Percentiles rank a stretch among this genome's conserved stretches.
Evolutionary conservation across 208 protist genomes (phyloP).

Genomic region (Acanthamoeba triangularis): DNA sequence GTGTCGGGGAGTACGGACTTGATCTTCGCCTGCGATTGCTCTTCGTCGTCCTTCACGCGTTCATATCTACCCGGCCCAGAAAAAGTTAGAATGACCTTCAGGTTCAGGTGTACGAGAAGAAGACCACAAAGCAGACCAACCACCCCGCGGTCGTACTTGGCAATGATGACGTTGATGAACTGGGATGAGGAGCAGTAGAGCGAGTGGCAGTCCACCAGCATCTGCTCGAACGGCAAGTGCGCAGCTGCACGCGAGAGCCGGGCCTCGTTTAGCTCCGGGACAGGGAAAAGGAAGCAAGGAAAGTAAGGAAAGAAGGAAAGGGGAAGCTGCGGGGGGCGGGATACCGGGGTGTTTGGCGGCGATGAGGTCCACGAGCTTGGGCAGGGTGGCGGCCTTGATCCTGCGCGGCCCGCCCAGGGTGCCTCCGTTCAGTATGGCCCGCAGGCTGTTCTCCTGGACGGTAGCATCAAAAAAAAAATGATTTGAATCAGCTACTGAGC

Average conservation of each 20-base stretch:
- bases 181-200: background rate
- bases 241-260: background rate
- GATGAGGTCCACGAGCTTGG: background rate
- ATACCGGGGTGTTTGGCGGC: background rate
- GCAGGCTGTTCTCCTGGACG: conserved; percentile 22
- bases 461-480: too few relatives aligned
- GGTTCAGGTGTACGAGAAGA: too few relatives aligned
- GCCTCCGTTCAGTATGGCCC: background rate
- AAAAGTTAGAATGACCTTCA: too few relatives aligned
- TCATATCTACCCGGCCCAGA: background rate
- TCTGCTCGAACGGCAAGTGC: background rate
- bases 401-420: background rate
- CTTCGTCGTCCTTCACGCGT: background rate
- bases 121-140: background rate
- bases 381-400: background rate
- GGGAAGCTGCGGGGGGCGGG: background rate
- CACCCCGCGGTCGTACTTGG: background rate
- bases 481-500: too few relatives aligned
- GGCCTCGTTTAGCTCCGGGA: background rate
- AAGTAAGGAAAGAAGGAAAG: background rate
- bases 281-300: background rate
- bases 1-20: background rate
- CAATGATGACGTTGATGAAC: background rate
- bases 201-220: conserved; percentile 5
- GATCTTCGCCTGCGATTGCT: background rate